Percentiles rank a stretch among this genome's conserved stretches.
phyloP scores from a whole-genome alignment of 2,329 filamentous ascomycete species.

The Hortaea werneckii region DNA sequence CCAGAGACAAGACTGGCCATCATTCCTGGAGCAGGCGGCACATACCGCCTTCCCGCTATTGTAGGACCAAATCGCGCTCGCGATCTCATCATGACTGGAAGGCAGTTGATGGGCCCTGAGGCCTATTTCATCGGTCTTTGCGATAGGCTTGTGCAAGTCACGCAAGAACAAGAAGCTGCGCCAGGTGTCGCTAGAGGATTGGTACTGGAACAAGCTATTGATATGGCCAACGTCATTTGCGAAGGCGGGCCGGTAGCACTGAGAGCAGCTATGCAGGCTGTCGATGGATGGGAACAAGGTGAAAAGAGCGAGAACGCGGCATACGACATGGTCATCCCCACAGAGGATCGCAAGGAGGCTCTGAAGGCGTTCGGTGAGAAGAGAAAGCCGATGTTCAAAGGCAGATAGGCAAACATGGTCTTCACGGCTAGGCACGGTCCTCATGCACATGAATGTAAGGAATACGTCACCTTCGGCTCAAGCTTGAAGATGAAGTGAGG shows the following conservation, averaged over 20 bases:
- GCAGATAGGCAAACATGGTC: conserved; percentile 28
- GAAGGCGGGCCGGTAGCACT: conserved; percentile 81
- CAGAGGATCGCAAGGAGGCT: conserved; percentile 80
- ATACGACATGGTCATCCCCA: conserved; percentile 74
- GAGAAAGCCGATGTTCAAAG: conserved; percentile 58
- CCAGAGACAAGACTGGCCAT: conserved; percentile 91
- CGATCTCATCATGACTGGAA: conserved; percentile 81
- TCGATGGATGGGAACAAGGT: conserved; percentile 53
- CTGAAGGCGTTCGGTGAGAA: conserved; percentile 74
- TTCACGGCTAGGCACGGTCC: not conserved
- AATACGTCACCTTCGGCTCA: not conserved
- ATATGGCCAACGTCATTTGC: conserved; percentile 74
- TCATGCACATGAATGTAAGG: not conserved
- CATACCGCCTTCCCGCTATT: conserved; percentile 71
- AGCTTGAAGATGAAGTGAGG: not conserved
- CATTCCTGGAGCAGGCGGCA: conserved; percentile 88
- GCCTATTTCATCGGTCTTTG: conserved; percentile 86
- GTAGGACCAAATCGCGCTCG: conserved; percentile 74
- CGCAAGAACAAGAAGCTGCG: conserved; percentile 45
- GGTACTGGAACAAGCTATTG: conserved; percentile 65
- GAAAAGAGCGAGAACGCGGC: conserved; percentile 78
- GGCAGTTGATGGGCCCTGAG: conserved; percentile 72
- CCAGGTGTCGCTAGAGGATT: conserved; percentile 50
- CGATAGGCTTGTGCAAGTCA: conserved; percentile 77
- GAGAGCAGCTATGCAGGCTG: conserved; percentile 67